Conservation (phyloP, 2,329 filamentous ascomycete genomes). For the Metarhizium album region DNA sequence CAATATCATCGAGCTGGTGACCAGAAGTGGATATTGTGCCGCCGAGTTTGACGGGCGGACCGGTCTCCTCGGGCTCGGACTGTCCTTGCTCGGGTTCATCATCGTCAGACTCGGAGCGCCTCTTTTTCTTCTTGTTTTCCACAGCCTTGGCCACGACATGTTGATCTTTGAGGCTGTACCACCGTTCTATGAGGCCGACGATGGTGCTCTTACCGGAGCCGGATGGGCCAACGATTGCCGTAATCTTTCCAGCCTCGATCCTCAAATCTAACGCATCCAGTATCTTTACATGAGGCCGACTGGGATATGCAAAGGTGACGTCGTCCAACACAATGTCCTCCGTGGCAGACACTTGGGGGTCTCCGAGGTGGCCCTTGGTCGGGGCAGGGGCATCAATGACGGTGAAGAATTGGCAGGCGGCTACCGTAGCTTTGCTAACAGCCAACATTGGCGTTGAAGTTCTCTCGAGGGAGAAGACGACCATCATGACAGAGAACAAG, state of each 20-base stretch:
- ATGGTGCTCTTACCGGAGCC: conserved; percentile 68
- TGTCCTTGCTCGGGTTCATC: conserved; percentile 17
- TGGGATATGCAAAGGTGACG: conserved; percentile 65
- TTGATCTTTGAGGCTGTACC: conserved; percentile 53
- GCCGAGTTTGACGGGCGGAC: conserved; percentile 33
- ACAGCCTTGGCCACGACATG: conserved; percentile 39
- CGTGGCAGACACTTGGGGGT: conserved; percentile 26
- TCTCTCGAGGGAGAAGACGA: conserved; percentile 44
- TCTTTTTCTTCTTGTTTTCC: conserved; percentile 34
- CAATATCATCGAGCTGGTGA: conserved; percentile 43
- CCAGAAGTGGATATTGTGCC: conserved; percentile 40
- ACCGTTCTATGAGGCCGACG: conserved; percentile 58
- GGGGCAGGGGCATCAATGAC: conserved; percentile 39
- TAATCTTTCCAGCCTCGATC: conserved; percentile 55
- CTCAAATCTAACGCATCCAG: conserved; percentile 47
- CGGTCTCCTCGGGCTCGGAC: conserved; percentile 25
- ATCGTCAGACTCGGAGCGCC: conserved; percentile 23
- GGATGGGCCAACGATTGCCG: conserved; percentile 63
- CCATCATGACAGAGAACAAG: conserved; percentile 47
- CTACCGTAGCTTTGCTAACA: conserved; percentile 44
- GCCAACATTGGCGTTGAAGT: conserved; percentile 49
- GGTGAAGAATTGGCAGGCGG: conserved; percentile 46
- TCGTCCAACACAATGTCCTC: conserved; percentile 40
- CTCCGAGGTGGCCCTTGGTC: conserved; percentile 22
- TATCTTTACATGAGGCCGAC: conserved; percentile 51